Conservation (phyloP, 176 grass and related monocot species). For the Areca catechu region DNA sequence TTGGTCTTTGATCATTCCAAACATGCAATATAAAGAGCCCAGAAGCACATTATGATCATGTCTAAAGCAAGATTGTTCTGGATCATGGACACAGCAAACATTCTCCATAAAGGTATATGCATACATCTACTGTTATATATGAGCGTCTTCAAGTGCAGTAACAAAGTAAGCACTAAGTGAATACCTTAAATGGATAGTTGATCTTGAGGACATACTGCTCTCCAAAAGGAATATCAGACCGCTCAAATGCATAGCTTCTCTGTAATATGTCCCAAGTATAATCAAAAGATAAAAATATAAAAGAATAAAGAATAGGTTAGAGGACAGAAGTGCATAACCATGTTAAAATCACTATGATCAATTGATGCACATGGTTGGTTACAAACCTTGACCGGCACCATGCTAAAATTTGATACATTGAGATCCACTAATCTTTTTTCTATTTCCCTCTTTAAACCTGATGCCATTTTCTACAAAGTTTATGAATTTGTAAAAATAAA, state of each 20-base stretch:
- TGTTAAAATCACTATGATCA: background rate
- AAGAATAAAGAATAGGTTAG: background rate
- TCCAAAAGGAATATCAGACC: slow-evolving; percentile 61
- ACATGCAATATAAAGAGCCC: too few relatives aligned
- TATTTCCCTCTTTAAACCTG: slow-evolving; percentile 79
- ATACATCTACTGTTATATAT: background rate
- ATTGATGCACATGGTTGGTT: background rate
- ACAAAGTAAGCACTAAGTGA: slow-evolving; percentile 3
- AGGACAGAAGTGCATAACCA: background rate
- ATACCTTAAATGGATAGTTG: slow-evolving; percentile 88
- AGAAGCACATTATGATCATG: too few relatives aligned
- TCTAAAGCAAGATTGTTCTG: too few relatives aligned
- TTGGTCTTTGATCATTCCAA: too few relatives aligned
- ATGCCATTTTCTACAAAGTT: slow-evolving; percentile 61
- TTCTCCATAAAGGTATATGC: too few relatives aligned
- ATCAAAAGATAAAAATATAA: background rate
- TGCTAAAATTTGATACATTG: slow-evolving; percentile 81
- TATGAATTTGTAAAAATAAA: too few relatives aligned
- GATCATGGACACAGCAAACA: too few relatives aligned
- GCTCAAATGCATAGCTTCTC: slow-evolving; percentile 97
- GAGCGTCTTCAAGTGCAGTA: background rate
- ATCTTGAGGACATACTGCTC: slow-evolving; percentile 98
- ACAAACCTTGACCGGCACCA: slow-evolving; percentile 88
- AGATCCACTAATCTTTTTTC: slow-evolving; percentile 68
- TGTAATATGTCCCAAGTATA: slow-evolving; percentile 25